phyloP scores from a whole-genome alignment of 805 yeast species.

The Zygosaccharomyces gambellarensis region DNA sequence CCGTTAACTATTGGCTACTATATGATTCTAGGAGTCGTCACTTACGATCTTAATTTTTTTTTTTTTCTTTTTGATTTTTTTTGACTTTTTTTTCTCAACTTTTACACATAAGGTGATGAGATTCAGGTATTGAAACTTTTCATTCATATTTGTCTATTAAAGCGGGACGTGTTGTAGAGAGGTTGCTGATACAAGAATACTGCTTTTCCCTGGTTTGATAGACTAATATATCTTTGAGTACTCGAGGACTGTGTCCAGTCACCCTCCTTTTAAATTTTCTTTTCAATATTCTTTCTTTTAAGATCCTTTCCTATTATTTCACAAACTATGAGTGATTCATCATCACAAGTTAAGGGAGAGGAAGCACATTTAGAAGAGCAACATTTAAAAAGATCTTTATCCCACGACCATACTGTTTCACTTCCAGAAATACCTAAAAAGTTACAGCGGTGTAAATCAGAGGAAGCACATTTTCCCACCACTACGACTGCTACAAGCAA shows the following conservation, averaged over 20 bases:
- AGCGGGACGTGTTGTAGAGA: neutral
- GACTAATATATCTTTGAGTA: neutral
- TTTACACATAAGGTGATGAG: conserved; percentile 1
- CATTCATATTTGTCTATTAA: neutral
- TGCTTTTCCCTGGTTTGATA: neutral
- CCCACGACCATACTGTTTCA: conserved; percentile 8
- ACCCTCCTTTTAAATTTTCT: neutral
- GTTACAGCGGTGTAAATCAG: conserved; percentile 10
- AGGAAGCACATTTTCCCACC: conserved; percentile 5
- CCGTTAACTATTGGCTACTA: neutral
- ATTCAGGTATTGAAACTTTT: neutral
- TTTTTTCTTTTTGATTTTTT: neutral
- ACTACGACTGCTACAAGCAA: neutral
- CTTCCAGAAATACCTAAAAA: conserved; percentile 6
- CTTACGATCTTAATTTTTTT: neutral
- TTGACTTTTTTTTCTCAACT: neutral
- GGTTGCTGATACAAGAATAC: neutral
- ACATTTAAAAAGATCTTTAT: conserved; percentile 8
- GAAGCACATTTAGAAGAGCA: conserved; percentile 2
- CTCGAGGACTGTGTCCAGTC: conserved; percentile 4
- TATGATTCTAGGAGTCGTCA: neutral
- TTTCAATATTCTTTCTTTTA: neutral
- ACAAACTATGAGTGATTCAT: conserved; percentile 7
- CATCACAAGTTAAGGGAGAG: conserved; percentile 10
- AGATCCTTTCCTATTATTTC: neutral